These are phyloP conservation scores for Monosporascus sp. DNA, from an alignment of 2,329 filamentous ascomycete genomes.

Conservation along the genomic window DNA sequence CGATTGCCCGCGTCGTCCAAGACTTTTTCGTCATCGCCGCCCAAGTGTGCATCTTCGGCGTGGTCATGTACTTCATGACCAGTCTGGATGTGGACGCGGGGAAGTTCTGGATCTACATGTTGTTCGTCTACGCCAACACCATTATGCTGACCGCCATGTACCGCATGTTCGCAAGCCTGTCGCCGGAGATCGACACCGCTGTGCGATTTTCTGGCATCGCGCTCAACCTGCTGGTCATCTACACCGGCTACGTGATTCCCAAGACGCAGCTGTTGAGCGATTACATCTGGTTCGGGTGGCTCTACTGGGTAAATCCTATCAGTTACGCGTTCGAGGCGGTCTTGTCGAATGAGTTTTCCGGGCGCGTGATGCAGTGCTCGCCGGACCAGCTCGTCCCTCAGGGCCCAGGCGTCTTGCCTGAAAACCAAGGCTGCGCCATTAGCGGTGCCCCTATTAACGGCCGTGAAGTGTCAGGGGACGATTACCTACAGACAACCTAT, in stretches of 20 bases:
- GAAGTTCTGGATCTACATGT: slow-evolving; percentile 61
- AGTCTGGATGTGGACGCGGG: slow-evolving; percentile 61
- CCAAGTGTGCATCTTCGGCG: slow-evolving; percentile 63
- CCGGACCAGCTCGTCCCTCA: slow-evolving; percentile 41
- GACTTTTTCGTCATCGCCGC: slow-evolving; percentile 59
- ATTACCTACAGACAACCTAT: slow-evolving; percentile 49
- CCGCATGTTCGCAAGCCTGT: slow-evolving; percentile 27
- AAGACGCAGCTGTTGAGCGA: slow-evolving; percentile 48
- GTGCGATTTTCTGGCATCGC: slow-evolving; percentile 51
- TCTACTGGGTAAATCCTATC: slow-evolving; percentile 61
- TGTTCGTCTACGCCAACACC: slow-evolving; percentile 43
- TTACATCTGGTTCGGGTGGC: slow-evolving; percentile 68
- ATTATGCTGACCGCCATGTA: slow-evolving; percentile 25
- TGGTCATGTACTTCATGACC: slow-evolving; percentile 74
- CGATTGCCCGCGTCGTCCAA: slow-evolving; percentile 49
- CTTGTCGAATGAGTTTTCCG: slow-evolving; percentile 49
- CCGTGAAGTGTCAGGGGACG: slow-evolving; percentile 44
- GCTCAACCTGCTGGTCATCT: slow-evolving; percentile 59
- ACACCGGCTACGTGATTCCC: slow-evolving; percentile 61
- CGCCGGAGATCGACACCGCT: slow-evolving; percentile 50
- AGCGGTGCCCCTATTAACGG: slow-evolving; percentile 46
- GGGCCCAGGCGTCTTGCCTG: slow-evolving; percentile 33
- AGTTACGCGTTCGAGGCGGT: slow-evolving; percentile 61
- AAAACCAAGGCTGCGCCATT: slow-evolving; percentile 51
- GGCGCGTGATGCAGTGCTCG: slow-evolving; percentile 44